Evolutionary conservation across 2,329 filamentous ascomycete species (phyloP).

Genomic region (Emergomyces pasteurianus): DNA sequence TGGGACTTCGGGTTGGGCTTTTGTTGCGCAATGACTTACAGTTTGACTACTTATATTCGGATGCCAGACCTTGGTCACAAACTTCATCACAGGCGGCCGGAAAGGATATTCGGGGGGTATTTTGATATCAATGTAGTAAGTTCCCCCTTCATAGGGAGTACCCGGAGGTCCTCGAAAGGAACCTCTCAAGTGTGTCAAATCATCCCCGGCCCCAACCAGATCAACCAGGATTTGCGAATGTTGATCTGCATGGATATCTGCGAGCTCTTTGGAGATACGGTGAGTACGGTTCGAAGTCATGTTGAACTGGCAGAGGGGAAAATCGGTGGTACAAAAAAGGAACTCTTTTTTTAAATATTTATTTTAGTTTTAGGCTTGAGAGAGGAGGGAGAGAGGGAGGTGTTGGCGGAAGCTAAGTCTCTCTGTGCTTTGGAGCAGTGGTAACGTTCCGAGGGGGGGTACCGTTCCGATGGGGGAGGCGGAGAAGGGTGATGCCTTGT

Average conservation of each 20-base stretch:
- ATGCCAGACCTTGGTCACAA: slow-evolving; percentile 91
- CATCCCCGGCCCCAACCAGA: slow-evolving; percentile 49
- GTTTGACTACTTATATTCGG: slow-evolving; percentile 93
- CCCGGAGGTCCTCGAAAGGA: slow-evolving; percentile 78
- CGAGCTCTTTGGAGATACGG: slow-evolving; percentile 40
- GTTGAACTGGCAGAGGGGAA: slow-evolving; percentile 10
- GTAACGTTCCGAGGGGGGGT: neutral
- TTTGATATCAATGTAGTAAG: slow-evolving; percentile 68
- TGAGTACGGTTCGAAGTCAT: slow-evolving; percentile 48
- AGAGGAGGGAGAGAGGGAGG: too few species aligned
- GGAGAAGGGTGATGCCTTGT: too few species aligned
- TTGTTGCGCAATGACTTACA: slow-evolving; percentile 39
- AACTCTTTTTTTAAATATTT: too few species aligned
- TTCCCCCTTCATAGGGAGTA: slow-evolving; percentile 83
- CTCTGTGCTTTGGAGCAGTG: neutral
- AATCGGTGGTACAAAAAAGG: neutral
- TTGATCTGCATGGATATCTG: slow-evolving; percentile 47
- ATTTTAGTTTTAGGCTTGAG: too few species aligned
- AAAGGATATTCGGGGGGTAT: slow-evolving; percentile 90
- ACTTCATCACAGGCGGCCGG: slow-evolving; percentile 80
- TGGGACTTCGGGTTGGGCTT: too few species aligned
- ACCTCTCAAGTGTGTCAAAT: slow-evolving; percentile 72
- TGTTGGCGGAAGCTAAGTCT: neutral
- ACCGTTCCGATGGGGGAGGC: neutral
- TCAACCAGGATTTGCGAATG: slow-evolving; percentile 65